Conservation (phyloP, 2,329 filamentous ascomycete species). For the Paradendryphiella salina region DNA sequence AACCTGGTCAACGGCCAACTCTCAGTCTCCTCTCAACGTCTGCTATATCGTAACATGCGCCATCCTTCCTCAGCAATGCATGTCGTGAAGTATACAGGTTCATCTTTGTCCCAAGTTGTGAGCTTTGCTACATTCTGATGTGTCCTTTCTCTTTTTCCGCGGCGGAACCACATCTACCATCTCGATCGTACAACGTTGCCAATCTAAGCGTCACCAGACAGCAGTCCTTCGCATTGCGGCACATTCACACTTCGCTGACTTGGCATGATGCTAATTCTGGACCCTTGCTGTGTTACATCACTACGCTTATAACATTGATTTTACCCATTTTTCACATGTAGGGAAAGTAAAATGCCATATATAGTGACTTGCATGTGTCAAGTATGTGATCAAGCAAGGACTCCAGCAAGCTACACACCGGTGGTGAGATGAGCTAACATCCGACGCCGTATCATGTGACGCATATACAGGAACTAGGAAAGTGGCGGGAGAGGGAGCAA, state of each 20-base stretch:
- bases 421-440: background rate
- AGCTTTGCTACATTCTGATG: too few species aligned
- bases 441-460: background rate
- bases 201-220: too few species aligned
- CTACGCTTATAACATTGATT: background rate
- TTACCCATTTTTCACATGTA: background rate
- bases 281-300: background rate
- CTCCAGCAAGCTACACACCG: too few species aligned
- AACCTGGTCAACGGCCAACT: background rate
- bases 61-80: background rate
- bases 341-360: background rate
- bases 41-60: background rate
- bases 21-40: background rate
- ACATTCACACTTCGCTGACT: background rate
- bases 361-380: background rate
- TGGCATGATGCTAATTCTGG: background rate
- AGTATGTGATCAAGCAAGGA: background rate
- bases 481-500: too few species aligned
- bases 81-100: background rate
- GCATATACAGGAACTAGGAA: background rate
- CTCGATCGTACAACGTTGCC: background rate
- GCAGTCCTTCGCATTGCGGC: too few species aligned
- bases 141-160: too few species aligned
- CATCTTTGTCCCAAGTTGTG: too few species aligned
- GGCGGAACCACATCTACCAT: background rate